Evolutionary conservation across 75 land plant species (phyloP), one percentile per base, ranked within the genome.

Genomic region (Chamaecyparis obtusa): DNA sequence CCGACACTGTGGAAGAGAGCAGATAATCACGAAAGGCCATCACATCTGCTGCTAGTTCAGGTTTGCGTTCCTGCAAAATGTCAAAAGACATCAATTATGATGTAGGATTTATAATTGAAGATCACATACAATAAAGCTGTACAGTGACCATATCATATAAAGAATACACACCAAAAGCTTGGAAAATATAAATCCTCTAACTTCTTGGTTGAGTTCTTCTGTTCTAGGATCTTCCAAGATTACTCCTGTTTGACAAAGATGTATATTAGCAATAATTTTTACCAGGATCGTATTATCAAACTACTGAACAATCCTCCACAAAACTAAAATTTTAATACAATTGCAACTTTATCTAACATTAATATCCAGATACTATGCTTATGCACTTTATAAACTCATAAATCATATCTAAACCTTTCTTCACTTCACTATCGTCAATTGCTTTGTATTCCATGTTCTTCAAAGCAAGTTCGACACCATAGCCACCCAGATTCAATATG

Each of bases 381-480:
- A 1, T 64, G 69, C 5, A 64, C 8, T n/a, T 24, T 24, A 64
- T 74, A 2, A 2, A 74, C 36, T 33, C 24, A 6, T 43, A 35
- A 67, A 16, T 24, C 43, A n/a, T 41, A 24, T n/a, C 1, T 41
- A 39, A n/a, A 96, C 98, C 97, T 93, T 96, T 94, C 91, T 94
- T 96, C 13, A 98, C 85, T 64, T 91, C 86, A 86, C 95, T 96
- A 33, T 98, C 99, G 92, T 98, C 99, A 91, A 98, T 98, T 57
- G 99, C 97, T 87, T 96, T 96, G 87, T 98, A 98, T 87, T 98
- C 99, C 99, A 98, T 98, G 87, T 96, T 98, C 92, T 98, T 98
- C 86, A 98, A 80, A 84, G 99, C 99, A 88, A 98, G 99, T 86
- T 98, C 99, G 30, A 98, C 97, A 21, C 99, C 99, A 94, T 96